These are phyloP conservation scores for Gossypium davidsonii DNA, from an alignment of 441 rosid genomes.

Conservation along the genomic window DNA sequence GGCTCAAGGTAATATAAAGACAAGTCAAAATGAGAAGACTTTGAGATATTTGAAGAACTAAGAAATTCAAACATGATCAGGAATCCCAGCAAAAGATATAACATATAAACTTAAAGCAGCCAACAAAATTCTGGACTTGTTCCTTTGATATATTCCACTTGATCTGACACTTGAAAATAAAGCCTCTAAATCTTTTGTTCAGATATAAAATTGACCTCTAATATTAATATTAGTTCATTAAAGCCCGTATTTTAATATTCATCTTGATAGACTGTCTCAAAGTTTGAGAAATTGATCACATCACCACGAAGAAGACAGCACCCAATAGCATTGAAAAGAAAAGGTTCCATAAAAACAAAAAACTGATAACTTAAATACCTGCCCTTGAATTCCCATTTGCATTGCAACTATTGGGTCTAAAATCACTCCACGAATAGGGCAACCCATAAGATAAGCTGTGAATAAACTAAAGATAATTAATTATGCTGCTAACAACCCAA, in stretches of 20 bases:
- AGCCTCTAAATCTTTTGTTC: background rate
- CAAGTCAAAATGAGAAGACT: background rate
- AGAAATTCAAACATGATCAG: background rate
- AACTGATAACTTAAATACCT: constrained; percentile 36
- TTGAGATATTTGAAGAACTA: background rate
- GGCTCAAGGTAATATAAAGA: background rate
- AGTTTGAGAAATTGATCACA: background rate
- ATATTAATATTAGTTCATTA: constrained; percentile 1
- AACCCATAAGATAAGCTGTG: constrained; percentile 90
- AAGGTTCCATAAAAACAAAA: constrained; percentile 3
- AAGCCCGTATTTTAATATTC: background rate
- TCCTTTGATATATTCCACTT: background rate
- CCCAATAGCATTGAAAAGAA: background rate
- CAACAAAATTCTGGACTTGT: background rate
- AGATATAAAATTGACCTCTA: background rate
- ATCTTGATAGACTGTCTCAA: background rate
- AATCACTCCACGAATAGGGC: constrained; percentile 92
- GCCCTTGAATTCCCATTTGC: constrained; percentile 95
- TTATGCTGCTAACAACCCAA: background rate
- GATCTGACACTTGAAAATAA: background rate
- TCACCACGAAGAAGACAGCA: background rate
- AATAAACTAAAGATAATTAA: constrained; percentile 8
- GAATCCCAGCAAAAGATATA: background rate
- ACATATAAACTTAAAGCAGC: background rate
- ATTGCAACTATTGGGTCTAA: constrained; percentile 80